A percentile compares a stretch with the other conserved stretches of the same genome.
These are phyloP conservation scores for Aspergillus hancockii DNA, from an alignment of 495 filamentous ascomycete species.

Conservation along the genomic window DNA sequence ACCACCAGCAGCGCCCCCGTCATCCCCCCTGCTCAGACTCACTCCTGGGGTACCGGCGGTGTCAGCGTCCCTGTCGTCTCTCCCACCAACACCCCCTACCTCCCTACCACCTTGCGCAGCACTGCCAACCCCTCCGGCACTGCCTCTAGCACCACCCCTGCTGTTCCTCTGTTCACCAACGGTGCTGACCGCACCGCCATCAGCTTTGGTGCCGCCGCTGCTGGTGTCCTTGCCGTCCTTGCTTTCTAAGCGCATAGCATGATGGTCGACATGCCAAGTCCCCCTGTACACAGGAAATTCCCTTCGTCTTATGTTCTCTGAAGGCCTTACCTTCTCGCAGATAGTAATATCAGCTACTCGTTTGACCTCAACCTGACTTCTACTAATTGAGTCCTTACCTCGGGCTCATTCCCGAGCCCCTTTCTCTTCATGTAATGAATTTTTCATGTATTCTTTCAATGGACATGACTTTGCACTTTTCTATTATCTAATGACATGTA, in stretches of 20 bases:
- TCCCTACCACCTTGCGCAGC: conserved; percentile 19
- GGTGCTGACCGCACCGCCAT: conserved; percentile 49
- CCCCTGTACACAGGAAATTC: not conserved
- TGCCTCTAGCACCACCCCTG: conserved; percentile 29
- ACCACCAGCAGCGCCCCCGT: conserved; percentile 19
- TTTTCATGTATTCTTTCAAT: conserved; percentile 3
- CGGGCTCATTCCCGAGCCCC: not conserved
- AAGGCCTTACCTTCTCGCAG: conserved; percentile 6
- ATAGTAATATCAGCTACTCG: conserved; percentile 1
- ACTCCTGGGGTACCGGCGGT: conserved; percentile 23
- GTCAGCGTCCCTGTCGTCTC: conserved; percentile 24
- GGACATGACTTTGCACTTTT: not conserved
- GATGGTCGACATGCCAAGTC: not conserved
- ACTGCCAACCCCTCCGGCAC: conserved; percentile 26
- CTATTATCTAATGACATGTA: conserved; percentile 8
- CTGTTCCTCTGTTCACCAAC: conserved; percentile 41
- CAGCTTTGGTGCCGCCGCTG: conserved; percentile 48
- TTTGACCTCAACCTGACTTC: conserved; percentile 1
- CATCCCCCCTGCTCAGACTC: conserved; percentile 11
- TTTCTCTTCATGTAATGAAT: conserved; percentile 6
- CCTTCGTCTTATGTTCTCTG: not conserved
- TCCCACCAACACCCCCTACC: conserved; percentile 22
- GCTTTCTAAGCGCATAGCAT: conserved; percentile 35
- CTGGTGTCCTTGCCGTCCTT: conserved; percentile 43
- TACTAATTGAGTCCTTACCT: not conserved